Percentiles rank a stretch among this genome's conserved stretches.
Evolutionary conservation across 768 basidiomycete genomes (phyloP).

Genomic region (Tricholoma terreum): DNA sequence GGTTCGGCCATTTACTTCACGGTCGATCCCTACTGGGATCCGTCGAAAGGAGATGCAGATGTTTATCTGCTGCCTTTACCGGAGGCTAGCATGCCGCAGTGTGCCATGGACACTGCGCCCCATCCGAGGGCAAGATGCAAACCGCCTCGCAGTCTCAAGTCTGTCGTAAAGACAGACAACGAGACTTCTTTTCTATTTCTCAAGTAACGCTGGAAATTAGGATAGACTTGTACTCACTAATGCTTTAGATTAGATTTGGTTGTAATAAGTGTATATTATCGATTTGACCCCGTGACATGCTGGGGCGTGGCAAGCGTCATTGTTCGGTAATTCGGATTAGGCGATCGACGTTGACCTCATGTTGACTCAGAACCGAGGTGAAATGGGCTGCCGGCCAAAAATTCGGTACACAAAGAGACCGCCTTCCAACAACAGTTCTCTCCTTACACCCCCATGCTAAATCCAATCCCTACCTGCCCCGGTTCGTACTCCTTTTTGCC

Average conservation of each 20-base stretch:
- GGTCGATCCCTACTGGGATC: conserved; percentile 15
- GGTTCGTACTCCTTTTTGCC: background rate
- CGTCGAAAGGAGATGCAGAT: conserved; percentile 12
- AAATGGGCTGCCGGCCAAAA: conserved; percentile 10
- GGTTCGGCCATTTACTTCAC: conserved; percentile 14
- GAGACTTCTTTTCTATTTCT: conserved; percentile 14
- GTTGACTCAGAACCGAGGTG: conserved; percentile 16
- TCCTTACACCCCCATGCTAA: background rate
- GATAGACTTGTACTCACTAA: no score
- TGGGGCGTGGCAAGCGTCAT: no score
- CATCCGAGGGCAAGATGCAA: background rate
- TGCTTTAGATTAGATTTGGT: no score
- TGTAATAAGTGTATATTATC: no score
- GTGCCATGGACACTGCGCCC: background rate
- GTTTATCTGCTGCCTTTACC: conserved; percentile 11
- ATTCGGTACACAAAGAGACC: conserved; percentile 10
- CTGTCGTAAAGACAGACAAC: conserved; percentile 1
- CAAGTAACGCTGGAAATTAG: background rate
- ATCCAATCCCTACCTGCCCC: background rate
- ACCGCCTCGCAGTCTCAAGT: background rate
- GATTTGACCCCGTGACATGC: no score
- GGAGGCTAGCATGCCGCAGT: background rate
- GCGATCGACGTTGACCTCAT: conserved; percentile 17
- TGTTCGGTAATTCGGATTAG: background rate
- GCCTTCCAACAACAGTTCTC: background rate